A percentile compares a stretch with the other conserved stretches of the same genome.
These are phyloP conservation scores for Tephrocybe sp. DNA, from an alignment of 768 basidiomycete genomes.

Conservation along the genomic window DNA sequence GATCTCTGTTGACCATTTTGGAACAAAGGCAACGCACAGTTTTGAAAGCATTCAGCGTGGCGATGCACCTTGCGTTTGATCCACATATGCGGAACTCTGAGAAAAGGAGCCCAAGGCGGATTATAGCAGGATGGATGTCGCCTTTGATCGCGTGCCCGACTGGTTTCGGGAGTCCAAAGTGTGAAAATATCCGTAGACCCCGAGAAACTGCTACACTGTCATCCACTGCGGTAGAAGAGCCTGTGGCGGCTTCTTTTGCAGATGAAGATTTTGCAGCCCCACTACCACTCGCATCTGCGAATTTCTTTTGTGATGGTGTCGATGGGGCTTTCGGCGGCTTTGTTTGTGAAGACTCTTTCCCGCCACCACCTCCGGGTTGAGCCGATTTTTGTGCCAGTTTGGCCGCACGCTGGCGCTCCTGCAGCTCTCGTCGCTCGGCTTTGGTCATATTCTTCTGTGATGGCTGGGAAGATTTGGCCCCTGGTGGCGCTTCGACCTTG, in stretches of 20 bases:
- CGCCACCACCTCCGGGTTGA: conserved; percentile 19
- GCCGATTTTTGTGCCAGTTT: conserved; percentile 51
- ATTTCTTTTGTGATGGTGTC: conserved; percentile 33
- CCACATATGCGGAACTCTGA: conserved; percentile 91
- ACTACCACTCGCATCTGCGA: conserved; percentile 25
- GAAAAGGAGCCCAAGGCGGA: conserved; percentile 87
- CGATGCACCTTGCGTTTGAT: conserved; percentile 94
- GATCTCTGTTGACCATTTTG: not conserved
- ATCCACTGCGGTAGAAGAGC: conserved; percentile 22
- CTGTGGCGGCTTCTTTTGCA: conserved; percentile 25
- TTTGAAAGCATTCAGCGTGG: conserved; percentile 89
- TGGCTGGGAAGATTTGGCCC: conserved; percentile 21
- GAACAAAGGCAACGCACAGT: conserved; percentile 53
- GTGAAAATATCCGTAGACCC: conserved; percentile 82
- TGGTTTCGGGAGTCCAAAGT: conserved; percentile 77
- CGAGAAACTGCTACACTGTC: conserved; percentile 46
- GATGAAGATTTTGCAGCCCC: conserved; percentile 11
- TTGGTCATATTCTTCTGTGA: conserved; percentile 78
- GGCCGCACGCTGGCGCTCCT: conserved; percentile 80
- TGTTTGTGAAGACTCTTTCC: conserved; percentile 20
- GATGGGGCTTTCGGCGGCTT: conserved; percentile 25
- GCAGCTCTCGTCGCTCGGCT: conserved; percentile 75
- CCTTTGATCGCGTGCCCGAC: conserved; percentile 60
- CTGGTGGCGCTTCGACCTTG: conserved; percentile 18
- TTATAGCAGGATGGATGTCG: conserved; percentile 88